Base-by-base conservation (phyloP, 2,329 filamentous ascomycete species). In the Lojkania enalia region DNA sequence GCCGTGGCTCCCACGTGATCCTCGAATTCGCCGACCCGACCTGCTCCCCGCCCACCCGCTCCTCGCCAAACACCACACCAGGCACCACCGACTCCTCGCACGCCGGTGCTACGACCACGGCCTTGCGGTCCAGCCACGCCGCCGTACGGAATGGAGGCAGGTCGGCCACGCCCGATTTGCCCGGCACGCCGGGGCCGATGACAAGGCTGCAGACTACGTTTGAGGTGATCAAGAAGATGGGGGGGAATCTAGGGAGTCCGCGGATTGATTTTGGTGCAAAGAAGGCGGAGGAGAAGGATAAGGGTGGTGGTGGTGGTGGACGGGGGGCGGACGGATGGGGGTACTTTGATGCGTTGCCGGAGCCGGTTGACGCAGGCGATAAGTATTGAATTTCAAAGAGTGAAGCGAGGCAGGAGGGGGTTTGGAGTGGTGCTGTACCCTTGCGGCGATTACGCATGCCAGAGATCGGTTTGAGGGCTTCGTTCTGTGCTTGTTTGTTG, bases 131-230 rank as follows among this genome's bases (percentile, higher is more conserved):
- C 3, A 31, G 19, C 27, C 21, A 12, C 20, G 18, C 19, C n/a
- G 16, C 3, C 27, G 15, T 16, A 7, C 14, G 19, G 31, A n/a
- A 15, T 20, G 19, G 4, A 11, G 20, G 6, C 19, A 25, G 11
- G 4, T 38, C 33, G 20, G n/a, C 37, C 21, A 27, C 20, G 13
- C n/a, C 41, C 3, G 16, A 13, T 13, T 25, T 33, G 20, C 23
- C 41, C 15, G 9, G 9, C 9, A 12, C 30, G 20, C 32, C 20
- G 13, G 5, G 32, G 21, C 9, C 15, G 14, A 54, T 54, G 33
- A 63, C 57, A n/a, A 45, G 61, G 14, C 23, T 62, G 39, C 60
- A 62, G 37, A 43, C 45, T 36, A 59, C 56, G 5, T 66, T 66
- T 46, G 52, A 60, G 14, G 54, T 46, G 12, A 55, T 63, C 35